These are phyloP conservation scores for Termitomyces sp. DNA, from an alignment of 768 basidiomycete genomes.

Conservation along the genomic window DNA sequence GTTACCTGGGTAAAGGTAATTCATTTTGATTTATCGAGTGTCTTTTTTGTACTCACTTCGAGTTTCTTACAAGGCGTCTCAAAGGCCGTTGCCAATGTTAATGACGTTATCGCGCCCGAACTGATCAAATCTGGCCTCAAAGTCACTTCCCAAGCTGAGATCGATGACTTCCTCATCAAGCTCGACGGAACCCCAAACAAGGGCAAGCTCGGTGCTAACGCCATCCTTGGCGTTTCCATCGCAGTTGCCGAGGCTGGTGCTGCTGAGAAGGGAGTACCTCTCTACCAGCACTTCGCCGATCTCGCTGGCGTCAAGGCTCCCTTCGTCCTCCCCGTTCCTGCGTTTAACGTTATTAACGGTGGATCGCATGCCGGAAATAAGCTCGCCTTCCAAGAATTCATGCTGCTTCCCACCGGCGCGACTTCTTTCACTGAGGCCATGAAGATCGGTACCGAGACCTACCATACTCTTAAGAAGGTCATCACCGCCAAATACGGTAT, in stretches of 20 bases:
- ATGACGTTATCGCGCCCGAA: conserved; percentile 83
- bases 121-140: conserved; percentile 80
- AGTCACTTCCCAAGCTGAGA: conserved; percentile 89
- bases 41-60: conserved; percentile 4
- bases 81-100: conserved; percentile 95
- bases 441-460: conserved; percentile 98
- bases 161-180: conserved; percentile 98
- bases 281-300: conserved; percentile 95
- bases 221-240: conserved; percentile 97
- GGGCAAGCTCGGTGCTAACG: conserved; percentile 98
- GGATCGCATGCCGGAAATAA: conserved; percentile 99
- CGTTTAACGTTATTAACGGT: conserved; percentile 99
- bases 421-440: conserved; percentile 90
- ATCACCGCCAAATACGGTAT: conserved; percentile 99
- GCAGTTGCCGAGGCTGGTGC: conserved; percentile 92
- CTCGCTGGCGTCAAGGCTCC: conserved; percentile 95
- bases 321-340: conserved; percentile 86
- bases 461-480: conserved; percentile 98
- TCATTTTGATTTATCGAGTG: conserved; percentile 4
- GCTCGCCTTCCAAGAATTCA: conserved; percentile 99
- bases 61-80: conserved; percentile 58
- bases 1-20: conserved; percentile 93
- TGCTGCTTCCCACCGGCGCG: conserved; percentile 96
- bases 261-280: conserved; percentile 89
- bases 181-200: conserved; percentile 97